phyloP scores from a whole-genome alignment of 2,329 filamentous ascomycete species.

The Pezicula neosporulosa region DNA sequence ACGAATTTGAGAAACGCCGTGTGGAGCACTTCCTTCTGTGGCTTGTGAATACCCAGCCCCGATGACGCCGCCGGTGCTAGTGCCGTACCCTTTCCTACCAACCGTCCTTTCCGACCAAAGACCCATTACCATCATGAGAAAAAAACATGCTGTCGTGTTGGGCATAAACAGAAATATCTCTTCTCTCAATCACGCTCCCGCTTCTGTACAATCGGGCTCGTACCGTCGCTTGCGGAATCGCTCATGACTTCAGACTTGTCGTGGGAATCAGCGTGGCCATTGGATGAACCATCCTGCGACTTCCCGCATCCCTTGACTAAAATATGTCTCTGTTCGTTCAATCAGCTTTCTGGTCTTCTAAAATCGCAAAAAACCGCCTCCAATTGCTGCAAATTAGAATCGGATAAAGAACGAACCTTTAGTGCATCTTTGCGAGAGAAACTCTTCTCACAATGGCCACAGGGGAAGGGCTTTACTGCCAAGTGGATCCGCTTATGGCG shows the following conservation, averaged over 20 bases:
- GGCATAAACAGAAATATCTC: too few species aligned
- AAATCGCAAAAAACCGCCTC: constrained; percentile 4
- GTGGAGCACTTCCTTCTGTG: too few species aligned
- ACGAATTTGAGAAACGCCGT: too few species aligned
- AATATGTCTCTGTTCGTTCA: constrained; percentile 53
- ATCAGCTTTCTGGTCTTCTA: constrained; percentile 21
- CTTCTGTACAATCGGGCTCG: constrained; percentile 4
- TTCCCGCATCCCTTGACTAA: constrained; percentile 67
- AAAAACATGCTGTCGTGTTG: too few species aligned
- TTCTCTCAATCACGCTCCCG: not conserved
- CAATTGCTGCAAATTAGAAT: constrained; percentile 13
- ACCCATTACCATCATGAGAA: not conserved
- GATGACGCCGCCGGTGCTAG: too few species aligned
- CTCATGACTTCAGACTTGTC: constrained; percentile 27
- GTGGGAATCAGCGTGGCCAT: constrained; percentile 17
- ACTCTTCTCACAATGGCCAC: constrained; percentile 87
- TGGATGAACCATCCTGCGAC: constrained; percentile 11
- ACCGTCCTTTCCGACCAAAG: not conserved
- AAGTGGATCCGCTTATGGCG: constrained; percentile 93
- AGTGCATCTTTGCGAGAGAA: constrained; percentile 96
- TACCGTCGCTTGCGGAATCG: constrained; percentile 18
- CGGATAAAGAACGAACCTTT: constrained; percentile 64
- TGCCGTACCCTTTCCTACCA: too few species aligned
- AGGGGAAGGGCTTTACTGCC: constrained; percentile 93
- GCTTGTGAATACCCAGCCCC: too few species aligned